These are phyloP conservation scores for Calonectria henricotiae DNA, from an alignment of 2,329 filamentous ascomycete species.

Conservation along the genomic window DNA sequence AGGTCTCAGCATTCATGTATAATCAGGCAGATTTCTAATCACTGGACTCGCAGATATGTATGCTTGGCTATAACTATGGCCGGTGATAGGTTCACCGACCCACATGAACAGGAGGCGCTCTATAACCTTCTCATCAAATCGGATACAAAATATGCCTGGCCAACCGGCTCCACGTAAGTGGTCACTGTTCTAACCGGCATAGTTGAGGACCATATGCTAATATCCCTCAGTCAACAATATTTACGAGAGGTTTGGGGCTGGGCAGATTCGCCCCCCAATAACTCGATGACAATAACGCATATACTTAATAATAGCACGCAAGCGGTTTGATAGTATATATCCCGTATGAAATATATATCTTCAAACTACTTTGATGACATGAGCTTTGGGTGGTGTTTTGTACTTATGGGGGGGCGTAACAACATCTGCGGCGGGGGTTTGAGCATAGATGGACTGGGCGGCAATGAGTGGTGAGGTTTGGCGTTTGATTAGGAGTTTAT, in stretches of 20 bases:
- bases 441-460: neutral
- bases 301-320: conserved; percentile 47
- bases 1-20: neutral
- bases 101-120: conserved; percentile 59
- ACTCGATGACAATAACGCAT: conserved; percentile 46
- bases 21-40: conserved; percentile 19
- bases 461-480: neutral
- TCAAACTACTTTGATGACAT: neutral
- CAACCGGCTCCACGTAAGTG: conserved; percentile 52
- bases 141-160: conserved; percentile 52
- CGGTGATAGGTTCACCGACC: conserved; percentile 60
- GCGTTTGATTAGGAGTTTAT: neutral
- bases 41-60: conserved; percentile 43
- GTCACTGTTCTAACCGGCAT: too few relatives aligned
- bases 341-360: neutral
- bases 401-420: neutral
- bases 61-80: conserved; percentile 54
- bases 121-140: conserved; percentile 57
- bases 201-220: conserved; percentile 5
- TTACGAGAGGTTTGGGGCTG: conserved; percentile 50
- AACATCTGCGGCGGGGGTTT: neutral
- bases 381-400: neutral
- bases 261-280: conserved; percentile 44
- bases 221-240: conserved; percentile 40
- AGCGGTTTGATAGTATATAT: conserved; percentile 9